Evolutionary conservation across 495 filamentous ascomycete species (phyloP), one percentile per base, ranked within the genome.

Genomic region (Aspergillus sparsus): DNA sequence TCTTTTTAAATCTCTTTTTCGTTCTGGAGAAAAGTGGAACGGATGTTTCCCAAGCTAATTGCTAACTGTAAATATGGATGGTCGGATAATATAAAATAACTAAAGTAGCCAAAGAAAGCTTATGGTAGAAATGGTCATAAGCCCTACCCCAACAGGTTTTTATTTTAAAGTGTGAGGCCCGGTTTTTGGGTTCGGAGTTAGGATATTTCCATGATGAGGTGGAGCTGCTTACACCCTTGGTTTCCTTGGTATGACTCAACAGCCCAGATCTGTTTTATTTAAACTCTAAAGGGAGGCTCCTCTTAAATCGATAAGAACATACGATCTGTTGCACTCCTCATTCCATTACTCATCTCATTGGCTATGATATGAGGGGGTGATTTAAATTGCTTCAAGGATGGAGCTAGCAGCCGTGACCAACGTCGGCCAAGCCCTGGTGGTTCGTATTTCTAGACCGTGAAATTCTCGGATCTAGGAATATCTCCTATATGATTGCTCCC

Each of bases 161-260:
- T 47, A 56, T 47, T n/a, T 7, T 16, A 42, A 13, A 15, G 11
- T 34, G 35, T 13, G 9, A 27, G 11, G n/a, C 5, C 5, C 53
- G 53, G 47, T 2, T 27, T 33, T 44, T 52, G 47, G 56, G 18
- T 36, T 45, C 56, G 56, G 56, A 58, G 49, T 58, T 58, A 58
- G 50, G 56, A 21, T 34, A 11, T 10, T 27, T 27, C 21, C 21
- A 27, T 27, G 21, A 33, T 21, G 13, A 8, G 5, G 44, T 58
- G 56, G 56, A 37, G 56, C 44, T 49, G 50, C 47, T 58, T 37
- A 58, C 47, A 27, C 21, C 34, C 39, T 57, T 33, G 21, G 39
- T 11, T 42, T 42, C n/a, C 44, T 47, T 47, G 44, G 44, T 9
- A 42, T 42, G 6, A 10, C 44, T 16, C 8, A 15, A 47, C 42